These are phyloP conservation scores for Gynochthodes officinalis DNA, from an alignment of 257 asterid species.

Conservation along the genomic window DNA sequence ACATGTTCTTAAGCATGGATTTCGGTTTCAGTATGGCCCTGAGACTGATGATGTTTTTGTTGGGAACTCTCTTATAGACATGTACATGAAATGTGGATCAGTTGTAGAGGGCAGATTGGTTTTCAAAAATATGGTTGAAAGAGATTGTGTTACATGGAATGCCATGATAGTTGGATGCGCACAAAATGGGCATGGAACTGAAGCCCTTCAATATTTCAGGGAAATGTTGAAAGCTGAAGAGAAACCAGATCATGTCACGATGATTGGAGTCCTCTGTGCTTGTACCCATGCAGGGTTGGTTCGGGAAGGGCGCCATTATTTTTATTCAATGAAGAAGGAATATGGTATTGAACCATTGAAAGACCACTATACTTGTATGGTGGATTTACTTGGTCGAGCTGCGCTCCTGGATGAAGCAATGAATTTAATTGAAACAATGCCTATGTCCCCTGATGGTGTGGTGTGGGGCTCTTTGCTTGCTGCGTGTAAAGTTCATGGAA, in stretches of 20 bases:
- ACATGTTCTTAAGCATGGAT: conserved; percentile 15
- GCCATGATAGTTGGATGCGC: conserved; percentile 12
- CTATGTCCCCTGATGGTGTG: conserved; percentile 15
- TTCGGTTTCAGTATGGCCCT: conserved; percentile 16
- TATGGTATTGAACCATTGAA: conserved; percentile 11
- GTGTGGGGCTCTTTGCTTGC: conserved; percentile 15
- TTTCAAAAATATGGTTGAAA: conserved; percentile 13
- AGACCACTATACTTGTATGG: conserved; percentile 13
- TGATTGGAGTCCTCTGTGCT: conserved; percentile 17
- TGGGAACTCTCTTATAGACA: conserved; percentile 15
- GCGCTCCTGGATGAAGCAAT: conserved; percentile 8
- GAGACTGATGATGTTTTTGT: conserved; percentile 20
- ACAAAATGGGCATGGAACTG: conserved; percentile 15
- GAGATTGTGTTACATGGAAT: conserved; percentile 17
- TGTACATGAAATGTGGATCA: conserved; percentile 18
- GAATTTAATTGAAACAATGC: conserved; percentile 12
- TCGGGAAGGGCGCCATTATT: conserved; percentile 13
- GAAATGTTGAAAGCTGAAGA: conserved; percentile 10
- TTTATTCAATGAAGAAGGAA: conserved; percentile 6
- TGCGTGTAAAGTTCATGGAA: conserved; percentile 15
- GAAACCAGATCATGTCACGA: conserved; percentile 14
- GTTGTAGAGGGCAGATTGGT: conserved; percentile 10
- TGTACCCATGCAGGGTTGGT: conserved; percentile 16
- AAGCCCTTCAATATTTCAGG: conserved; percentile 13
- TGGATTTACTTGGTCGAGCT: conserved; percentile 17